Conservation (phyloP, 495 filamentous ascomycete species). For the Neurospora discreta region DNA sequence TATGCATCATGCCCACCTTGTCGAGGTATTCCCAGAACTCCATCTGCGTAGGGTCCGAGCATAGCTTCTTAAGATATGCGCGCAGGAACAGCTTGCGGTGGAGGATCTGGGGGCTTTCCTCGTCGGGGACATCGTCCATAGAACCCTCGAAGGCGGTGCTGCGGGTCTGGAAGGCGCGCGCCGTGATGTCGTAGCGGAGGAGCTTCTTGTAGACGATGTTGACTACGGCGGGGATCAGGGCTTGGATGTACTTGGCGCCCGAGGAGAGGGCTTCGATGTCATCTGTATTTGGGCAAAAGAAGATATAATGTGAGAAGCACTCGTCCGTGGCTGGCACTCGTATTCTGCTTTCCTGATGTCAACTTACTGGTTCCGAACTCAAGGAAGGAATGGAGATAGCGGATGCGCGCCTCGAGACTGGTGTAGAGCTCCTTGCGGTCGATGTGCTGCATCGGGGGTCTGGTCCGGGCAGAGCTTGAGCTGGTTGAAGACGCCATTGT, state of each 20-base stretch:
- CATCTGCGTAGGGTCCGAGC: slow-evolving; percentile 58
- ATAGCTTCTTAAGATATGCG: slow-evolving; percentile 57
- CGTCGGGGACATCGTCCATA: slow-evolving; percentile 48
- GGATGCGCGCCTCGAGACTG: slow-evolving; percentile 52
- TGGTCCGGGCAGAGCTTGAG: background rate
- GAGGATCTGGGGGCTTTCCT: slow-evolving; percentile 58
- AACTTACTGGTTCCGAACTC: slow-evolving; percentile 57
- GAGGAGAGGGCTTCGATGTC: slow-evolving; percentile 55
- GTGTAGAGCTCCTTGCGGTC: slow-evolving; percentile 60
- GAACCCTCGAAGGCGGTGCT: slow-evolving; percentile 52
- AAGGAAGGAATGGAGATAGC: slow-evolving; percentile 60
- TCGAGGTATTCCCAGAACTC: slow-evolving; percentile 72
- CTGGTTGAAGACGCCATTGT: slow-evolving; percentile 19
- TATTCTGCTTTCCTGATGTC: background rate
- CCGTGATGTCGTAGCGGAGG: slow-evolving; percentile 64
- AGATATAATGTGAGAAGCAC: background rate
- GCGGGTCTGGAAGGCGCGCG: slow-evolving; percentile 55
- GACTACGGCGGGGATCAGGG: slow-evolving; percentile 57
- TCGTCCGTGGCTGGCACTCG: background rate
- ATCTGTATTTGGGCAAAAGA: slow-evolving; percentile 26
- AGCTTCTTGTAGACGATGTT: slow-evolving; percentile 75
- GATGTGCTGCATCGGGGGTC: slow-evolving; percentile 44
- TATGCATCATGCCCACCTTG: slow-evolving; percentile 70
- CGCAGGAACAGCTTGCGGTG: slow-evolving; percentile 68
- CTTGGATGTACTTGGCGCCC: slow-evolving; percentile 63